phyloP scores from a whole-genome alignment of 305 asterid species.

The Fraxinus baroniana region DNA sequence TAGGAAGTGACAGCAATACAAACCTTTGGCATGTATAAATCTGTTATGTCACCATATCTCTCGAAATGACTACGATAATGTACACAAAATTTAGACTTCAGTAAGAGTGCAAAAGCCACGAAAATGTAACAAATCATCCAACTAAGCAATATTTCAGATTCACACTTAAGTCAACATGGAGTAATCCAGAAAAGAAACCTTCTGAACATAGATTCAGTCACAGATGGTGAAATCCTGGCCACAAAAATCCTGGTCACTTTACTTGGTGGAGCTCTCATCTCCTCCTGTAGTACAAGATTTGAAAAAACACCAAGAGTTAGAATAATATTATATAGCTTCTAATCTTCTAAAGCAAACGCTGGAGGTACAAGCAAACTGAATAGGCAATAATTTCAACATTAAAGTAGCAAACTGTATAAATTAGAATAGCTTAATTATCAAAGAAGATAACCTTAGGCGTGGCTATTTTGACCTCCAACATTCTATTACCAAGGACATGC shows the following conservation, averaged over 20 bases:
- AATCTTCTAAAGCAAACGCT: conserved; percentile 15
- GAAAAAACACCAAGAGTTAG: not conserved
- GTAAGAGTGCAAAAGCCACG: not conserved
- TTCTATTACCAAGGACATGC: conserved; percentile 80
- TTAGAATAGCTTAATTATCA: not conserved
- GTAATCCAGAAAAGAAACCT: conserved; percentile 40
- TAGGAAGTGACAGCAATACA: conserved; percentile 14
- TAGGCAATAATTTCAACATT: not conserved
- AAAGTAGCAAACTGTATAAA: not conserved
- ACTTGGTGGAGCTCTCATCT: conserved; percentile 90
- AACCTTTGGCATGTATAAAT: conserved; percentile 98
- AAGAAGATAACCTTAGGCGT: conserved; percentile 77
- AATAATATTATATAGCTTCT: not conserved
- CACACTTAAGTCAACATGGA: not conserved
- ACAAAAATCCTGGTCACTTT: conserved; percentile 93
- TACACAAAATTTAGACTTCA: conserved; percentile 20
- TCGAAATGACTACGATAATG: conserved; percentile 66
- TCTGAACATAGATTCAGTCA: conserved; percentile 80
- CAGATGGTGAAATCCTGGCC: conserved; percentile 86
- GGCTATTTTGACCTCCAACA: conserved; percentile 95
- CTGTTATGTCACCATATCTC: conserved; percentile 83
- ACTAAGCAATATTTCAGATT: not conserved
- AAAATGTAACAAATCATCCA: not conserved
- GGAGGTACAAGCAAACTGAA: not conserved
- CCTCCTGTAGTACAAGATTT: conserved; percentile 56